Percentiles rank a stretch among this genome's conserved stretches.
Conservation (phyloP, 495 filamentous ascomycete species). For the Tuber calosporum region DNA sequence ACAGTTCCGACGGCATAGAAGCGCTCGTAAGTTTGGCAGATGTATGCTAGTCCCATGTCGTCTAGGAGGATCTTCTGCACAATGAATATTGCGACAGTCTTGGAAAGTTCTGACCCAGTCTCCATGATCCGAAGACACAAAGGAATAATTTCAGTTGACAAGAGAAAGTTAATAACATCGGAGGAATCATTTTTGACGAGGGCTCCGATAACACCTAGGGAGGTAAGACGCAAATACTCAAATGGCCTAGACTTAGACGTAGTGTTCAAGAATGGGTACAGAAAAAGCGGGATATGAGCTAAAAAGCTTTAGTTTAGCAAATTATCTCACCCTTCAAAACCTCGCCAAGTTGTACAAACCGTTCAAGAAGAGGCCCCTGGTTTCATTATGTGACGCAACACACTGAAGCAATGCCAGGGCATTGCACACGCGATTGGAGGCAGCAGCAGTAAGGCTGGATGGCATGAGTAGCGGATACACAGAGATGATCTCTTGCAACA, state of each 20-base stretch:
- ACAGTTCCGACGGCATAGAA: conserved; percentile 99
- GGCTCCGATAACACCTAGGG: conserved; percentile 94
- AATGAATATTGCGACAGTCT: conserved; percentile 99
- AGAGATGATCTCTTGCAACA: conserved; percentile 97
- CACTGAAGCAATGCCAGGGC: conserved; percentile 94
- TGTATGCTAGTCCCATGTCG: conserved; percentile 95
- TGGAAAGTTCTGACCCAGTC: conserved; percentile 95
- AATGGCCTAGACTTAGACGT: conserved; percentile 97
- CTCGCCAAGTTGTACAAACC: conserved; percentile 51
- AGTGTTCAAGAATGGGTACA: conserved; percentile 98
- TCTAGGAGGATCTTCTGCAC: conserved; percentile 99
- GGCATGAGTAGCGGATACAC: conserved; percentile 96
- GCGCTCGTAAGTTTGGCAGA: conserved; percentile 98
- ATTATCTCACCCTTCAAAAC: neutral
- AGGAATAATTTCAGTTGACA: conserved; percentile 98
- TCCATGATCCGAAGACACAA: conserved; percentile 99
- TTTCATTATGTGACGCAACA: conserved; percentile 96
- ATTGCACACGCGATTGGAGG: conserved; percentile 96
- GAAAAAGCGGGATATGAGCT: conserved; percentile 98
- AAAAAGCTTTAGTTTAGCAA: neutral
- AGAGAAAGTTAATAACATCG: conserved; percentile 97
- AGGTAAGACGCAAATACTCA: conserved; percentile 94
- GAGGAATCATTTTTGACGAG: conserved; percentile 98
- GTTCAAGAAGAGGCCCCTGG: conserved; percentile 80
- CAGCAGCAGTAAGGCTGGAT: conserved; percentile 90